Percentiles rank a stretch among this genome's conserved stretches.
Conservation (phyloP, 2,329 filamentous ascomycete species). For the Phialophora expanda region DNA sequence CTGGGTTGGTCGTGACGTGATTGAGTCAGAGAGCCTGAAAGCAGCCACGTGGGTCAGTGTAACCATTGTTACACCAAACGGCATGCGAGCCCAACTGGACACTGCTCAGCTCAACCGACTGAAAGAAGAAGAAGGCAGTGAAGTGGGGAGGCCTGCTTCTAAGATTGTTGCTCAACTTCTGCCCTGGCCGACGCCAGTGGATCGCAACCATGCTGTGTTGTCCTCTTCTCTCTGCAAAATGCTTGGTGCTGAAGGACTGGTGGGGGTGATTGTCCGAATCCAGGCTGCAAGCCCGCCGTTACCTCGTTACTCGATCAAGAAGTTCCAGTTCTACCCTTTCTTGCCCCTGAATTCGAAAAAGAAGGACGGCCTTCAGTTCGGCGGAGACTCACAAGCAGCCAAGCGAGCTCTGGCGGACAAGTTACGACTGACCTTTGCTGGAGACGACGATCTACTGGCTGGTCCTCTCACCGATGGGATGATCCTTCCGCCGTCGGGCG, state of each 20-base stretch:
- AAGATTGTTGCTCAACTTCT: constrained; percentile 77
- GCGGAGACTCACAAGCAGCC: constrained; percentile 82
- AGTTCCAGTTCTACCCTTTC: constrained; percentile 83
- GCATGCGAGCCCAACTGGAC: constrained; percentile 72
- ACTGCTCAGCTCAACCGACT: constrained; percentile 71
- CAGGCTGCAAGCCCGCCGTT: constrained; percentile 78
- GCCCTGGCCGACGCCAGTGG: constrained; percentile 85
- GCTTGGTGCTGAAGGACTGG: constrained; percentile 72
- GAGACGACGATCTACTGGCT: constrained; percentile 69
- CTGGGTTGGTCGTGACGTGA: constrained; percentile 82
- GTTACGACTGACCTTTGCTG: constrained; percentile 66
- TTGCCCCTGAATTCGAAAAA: constrained; percentile 60
- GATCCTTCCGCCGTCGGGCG: constrained; percentile 68
- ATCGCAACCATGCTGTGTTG: constrained; percentile 77
- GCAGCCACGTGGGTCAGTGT: constrained; percentile 79
- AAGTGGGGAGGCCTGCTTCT: constrained; percentile 62
- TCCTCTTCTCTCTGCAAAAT: constrained; percentile 77
- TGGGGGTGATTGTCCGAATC: constrained; percentile 85
- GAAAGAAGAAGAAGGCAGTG: constrained; percentile 64
- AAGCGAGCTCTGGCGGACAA: constrained; percentile 74
- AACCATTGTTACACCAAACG: constrained; percentile 84
- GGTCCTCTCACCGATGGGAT: constrained; percentile 91
- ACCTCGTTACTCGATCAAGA: constrained; percentile 67
- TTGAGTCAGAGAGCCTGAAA: constrained; percentile 72
- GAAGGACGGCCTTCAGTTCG: constrained; percentile 76